phyloP scores from a whole-genome alignment of 2,329 filamentous ascomycete genomes.

The Calonectria henricotiae region DNA sequence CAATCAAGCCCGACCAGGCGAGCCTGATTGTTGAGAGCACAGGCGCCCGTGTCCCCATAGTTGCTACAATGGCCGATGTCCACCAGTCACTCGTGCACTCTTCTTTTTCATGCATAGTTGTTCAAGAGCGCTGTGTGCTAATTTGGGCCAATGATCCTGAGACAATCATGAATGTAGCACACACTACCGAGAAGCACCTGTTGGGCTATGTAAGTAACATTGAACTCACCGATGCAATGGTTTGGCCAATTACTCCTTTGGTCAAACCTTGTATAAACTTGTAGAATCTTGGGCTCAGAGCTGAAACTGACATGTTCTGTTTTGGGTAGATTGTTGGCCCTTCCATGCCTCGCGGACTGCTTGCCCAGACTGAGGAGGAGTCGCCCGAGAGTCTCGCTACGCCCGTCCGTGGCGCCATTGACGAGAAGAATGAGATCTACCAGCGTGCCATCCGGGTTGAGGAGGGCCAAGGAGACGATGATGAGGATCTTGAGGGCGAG shows the following conservation, averaged over 20 bases:
- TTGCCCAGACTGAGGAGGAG: constrained; percentile 47
- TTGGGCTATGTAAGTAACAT: constrained; percentile 46
- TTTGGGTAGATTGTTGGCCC: constrained; percentile 46
- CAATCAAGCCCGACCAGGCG: constrained; percentile 43
- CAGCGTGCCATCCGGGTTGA: constrained; percentile 49
- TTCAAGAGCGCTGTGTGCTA: constrained; percentile 46
- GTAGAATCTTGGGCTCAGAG: too few relatives aligned
- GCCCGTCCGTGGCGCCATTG: constrained; percentile 49
- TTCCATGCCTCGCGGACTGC: constrained; percentile 47
- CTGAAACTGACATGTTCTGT: constrained; percentile 10
- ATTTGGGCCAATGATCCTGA: constrained; percentile 50
- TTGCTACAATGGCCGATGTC: constrained; percentile 43
- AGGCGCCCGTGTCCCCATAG: constrained; percentile 48
- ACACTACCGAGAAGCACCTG: constrained; percentile 51
- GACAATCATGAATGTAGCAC: constrained; percentile 47
- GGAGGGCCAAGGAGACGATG: constrained; percentile 46
- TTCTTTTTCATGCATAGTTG: constrained; percentile 47
- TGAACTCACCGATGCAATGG: not conserved
- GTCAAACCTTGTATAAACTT: too few relatives aligned
- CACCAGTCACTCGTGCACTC: constrained; percentile 38
- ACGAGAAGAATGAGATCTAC: constrained; percentile 51
- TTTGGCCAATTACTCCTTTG: not conserved
- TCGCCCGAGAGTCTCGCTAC: constrained; percentile 40
- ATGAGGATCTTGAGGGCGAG: constrained; percentile 47
- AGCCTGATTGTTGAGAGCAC: constrained; percentile 46